phyloP scores from a whole-genome alignment of 768 basidiomycete species.

The Trametes coccinea region DNA sequence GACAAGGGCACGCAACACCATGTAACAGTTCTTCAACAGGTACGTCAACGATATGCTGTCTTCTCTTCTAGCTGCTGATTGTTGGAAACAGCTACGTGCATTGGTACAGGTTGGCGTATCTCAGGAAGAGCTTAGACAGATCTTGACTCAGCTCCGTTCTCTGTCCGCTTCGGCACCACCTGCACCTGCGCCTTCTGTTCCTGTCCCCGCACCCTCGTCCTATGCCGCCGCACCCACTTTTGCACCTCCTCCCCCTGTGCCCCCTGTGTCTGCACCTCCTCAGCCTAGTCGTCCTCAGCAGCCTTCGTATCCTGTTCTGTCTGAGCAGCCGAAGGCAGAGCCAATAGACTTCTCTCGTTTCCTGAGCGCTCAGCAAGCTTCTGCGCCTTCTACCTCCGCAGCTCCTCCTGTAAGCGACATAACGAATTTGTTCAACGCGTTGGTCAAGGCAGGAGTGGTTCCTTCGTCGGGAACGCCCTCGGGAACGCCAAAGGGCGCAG shows the following conservation, averaged over 20 bases:
- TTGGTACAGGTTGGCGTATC: conserved; percentile 80
- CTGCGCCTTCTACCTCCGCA: conserved; percentile 28
- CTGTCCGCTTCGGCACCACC: conserved; percentile 51
- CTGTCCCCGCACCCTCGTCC: conserved; percentile 17
- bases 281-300: conserved; percentile 36
- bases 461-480: conserved; percentile 54
- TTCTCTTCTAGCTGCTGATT: neutral
- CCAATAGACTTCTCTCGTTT: conserved; percentile 34
- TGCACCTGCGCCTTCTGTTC: conserved; percentile 25
- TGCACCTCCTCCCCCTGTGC: conserved; percentile 14
- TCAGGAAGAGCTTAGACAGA: conserved; percentile 76
- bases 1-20: conserved; percentile 71
- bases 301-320: conserved; percentile 29
- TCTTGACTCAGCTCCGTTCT: conserved; percentile 67
- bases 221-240: conserved; percentile 26
- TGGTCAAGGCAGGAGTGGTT: conserved; percentile 81
- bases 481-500: conserved; percentile 52
- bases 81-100: conserved; percentile 53
- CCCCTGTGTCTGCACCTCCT: conserved; percentile 33
- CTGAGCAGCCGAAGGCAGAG: conserved; percentile 32
- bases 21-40: conserved; percentile 78
- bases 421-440: conserved; percentile 59
- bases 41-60: conserved; percentile 36
- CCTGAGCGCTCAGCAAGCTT: conserved; percentile 28
- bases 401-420: conserved; percentile 41